Evolutionary conservation across 805 yeast genomes (phyloP), one percentile per base, ranked within the genome.

Genomic region (Candida loeiensis): DNA sequence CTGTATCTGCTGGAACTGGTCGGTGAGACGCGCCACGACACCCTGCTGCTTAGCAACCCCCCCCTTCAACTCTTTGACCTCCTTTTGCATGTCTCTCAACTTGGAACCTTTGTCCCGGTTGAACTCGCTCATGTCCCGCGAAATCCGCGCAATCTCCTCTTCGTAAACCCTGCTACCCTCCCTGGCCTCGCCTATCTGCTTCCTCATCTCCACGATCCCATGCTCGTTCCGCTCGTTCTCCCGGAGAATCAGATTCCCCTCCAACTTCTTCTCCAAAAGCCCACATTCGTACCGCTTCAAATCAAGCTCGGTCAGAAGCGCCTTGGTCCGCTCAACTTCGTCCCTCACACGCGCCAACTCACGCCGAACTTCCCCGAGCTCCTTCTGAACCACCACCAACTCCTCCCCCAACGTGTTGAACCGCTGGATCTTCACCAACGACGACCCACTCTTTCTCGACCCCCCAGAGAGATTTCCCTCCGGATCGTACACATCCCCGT

Each of bases 401-500:
- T 67, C 63, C 7, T 53, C 50, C 17, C 65, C 63, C 9, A 75
- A 53, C 12, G 53, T 58, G 51, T 85, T 84, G 49, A 74, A 82
- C 43, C 76, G 76, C 52, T 83, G 91, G 57, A 89, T 77, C 32
- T 76, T 77, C 8, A 77, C 58, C 41, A 90, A 67, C 2, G 84
- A 59, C 0, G 88, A 75, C 1, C 76, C 65, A 36, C 69, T 68
- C 46, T 72, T 79, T 49, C 91, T 73, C 15, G 95, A 81, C n/a
- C 98, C 98, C 35, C 99, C 99, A 1, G 96, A 85, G 19, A 93
- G 68, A 6, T 95, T 86, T 12, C 99, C 99, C 49, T 84, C 88
- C 0, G 99, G 99, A 56, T 93, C 99, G 62, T 90, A 93, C 8
- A 83, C 76, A 59, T 93, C 99, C 37, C 99, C 99, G 39, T 89